These are phyloP conservation scores for Monosporascus sp. DNA, from an alignment of 2,329 filamentous ascomycete genomes.

Conservation along the genomic window DNA sequence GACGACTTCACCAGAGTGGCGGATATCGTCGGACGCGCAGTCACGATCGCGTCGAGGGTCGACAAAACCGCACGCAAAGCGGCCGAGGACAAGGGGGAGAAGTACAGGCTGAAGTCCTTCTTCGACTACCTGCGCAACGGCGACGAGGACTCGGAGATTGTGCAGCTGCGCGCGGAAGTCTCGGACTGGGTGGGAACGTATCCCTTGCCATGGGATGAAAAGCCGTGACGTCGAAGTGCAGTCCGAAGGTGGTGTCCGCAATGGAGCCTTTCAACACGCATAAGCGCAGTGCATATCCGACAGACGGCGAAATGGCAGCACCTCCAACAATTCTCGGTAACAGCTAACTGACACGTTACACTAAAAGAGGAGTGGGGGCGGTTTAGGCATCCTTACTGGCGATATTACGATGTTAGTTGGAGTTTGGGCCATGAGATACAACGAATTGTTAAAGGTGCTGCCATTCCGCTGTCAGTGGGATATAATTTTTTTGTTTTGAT, in stretches of 20 bases:
- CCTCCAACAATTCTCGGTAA: too few species aligned
- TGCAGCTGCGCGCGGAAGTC: slow-evolving; percentile 69
- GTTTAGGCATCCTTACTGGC: too few species aligned
- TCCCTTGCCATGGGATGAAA: slow-evolving; percentile 60
- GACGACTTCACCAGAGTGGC: slow-evolving; percentile 84
- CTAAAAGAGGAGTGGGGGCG: too few species aligned
- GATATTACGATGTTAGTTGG: too few species aligned
- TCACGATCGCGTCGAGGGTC: slow-evolving; percentile 71
- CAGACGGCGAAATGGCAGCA: too few species aligned
- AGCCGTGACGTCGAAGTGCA: slow-evolving; percentile 18
- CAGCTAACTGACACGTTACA: too few species aligned
- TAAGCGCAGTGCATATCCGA: neutral
- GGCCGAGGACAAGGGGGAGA: slow-evolving; percentile 62
- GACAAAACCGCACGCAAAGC: slow-evolving; percentile 67
- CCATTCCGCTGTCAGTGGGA: too few species aligned
- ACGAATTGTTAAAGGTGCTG: too few species aligned
- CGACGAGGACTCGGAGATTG: slow-evolving; percentile 63
- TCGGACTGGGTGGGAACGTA: slow-evolving; percentile 74
- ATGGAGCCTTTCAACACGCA: neutral
- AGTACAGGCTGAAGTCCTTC: slow-evolving; percentile 64
- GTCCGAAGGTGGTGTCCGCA: slow-evolving; percentile 1
- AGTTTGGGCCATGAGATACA: too few species aligned
- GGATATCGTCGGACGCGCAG: slow-evolving; percentile 78
- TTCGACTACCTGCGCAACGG: slow-evolving; percentile 64
- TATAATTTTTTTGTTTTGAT: neutral